Evolutionary conservation across 169 alveolate genomes (phyloP), one percentile per base, ranked within the genome.

Genomic region (Cryptosporidium sp.): DNA sequence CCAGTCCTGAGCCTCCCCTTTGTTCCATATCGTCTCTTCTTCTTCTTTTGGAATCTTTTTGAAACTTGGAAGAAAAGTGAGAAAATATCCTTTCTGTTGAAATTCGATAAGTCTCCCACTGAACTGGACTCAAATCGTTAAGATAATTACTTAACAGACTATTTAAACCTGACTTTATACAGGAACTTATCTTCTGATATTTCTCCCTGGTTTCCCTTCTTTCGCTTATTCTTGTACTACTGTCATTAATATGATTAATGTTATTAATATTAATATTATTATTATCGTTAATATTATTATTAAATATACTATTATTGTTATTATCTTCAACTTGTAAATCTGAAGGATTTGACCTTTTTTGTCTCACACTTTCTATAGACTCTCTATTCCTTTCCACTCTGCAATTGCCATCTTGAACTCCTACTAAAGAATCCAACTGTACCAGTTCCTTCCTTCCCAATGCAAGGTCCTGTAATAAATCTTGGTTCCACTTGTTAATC

Each of bases 101-200:
- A 10, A 55, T 31, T 39, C 86, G 43, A 35, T 73, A 73, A 37
- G 86, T 73, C 14, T 73, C 86, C 86, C 86, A 73, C 14, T 73
- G 86, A 5, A 73, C 71, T n/a, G 86, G 69, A 55, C 37, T 39
- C 31, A 39, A 73, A 55, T 73, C 59, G 14, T 14, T 14, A 16
- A 73, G 65, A 39, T 52, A 59, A 23, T 67, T 39, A 1, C 59
- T 23, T 18, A 73, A 21, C 5, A 59, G n/a, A 59, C 39, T 51
- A 37, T 41, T 55, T 33, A 73, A 39, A 2, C 71, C 59, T 16
- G 86, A 52, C 58, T 58, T 73, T 37, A 73, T 73, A 35, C 59
- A 55, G 21, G 86, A 31, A n/a, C 45, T 8, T 16, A 68, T 73
- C 45, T 58, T 73, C 39, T 55, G 65, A 21, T 14, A 21, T 12